A percentile compares a stretch with the other conserved stretches of the same genome.
Conservation (phyloP, 1,284 basidiomycete species). For the Naganishia albida region DNA sequence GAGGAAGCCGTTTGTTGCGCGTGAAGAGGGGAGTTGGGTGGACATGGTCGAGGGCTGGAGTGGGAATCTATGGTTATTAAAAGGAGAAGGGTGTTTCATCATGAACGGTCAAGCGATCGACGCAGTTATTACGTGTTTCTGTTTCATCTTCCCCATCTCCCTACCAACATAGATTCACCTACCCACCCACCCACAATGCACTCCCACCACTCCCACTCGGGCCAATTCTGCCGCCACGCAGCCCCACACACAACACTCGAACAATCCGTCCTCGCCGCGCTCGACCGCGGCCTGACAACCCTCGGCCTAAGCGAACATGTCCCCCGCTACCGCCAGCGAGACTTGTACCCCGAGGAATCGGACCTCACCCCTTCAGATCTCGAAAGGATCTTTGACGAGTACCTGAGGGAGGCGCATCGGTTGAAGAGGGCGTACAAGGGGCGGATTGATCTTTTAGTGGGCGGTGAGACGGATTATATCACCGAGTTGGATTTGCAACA, state of each 20-base stretch:
- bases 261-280: slow-evolving; percentile 76
- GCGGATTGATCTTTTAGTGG: slow-evolving; percentile 77
- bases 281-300: slow-evolving; percentile 72
- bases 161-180: too few species aligned
- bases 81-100: too few species aligned
- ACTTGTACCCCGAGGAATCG: slow-evolving; percentile 89
- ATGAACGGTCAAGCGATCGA: too few species aligned
- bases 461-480: slow-evolving; percentile 92
- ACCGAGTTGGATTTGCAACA: slow-evolving; percentile 65
- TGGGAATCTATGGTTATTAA: too few species aligned
- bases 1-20: slow-evolving; percentile 30
- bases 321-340: slow-evolving; percentile 74
- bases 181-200: slow-evolving; percentile 48
- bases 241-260: slow-evolving; percentile 66
- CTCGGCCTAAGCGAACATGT: slow-evolving; percentile 95
- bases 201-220: slow-evolving; percentile 93
- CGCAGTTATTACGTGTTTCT: too few species aligned
- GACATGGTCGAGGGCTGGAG: too few species aligned
- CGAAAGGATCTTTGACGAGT: slow-evolving; percentile 38
- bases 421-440: slow-evolving; percentile 60
- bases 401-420: slow-evolving; percentile 66
- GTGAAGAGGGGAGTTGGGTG: slow-evolving; percentile 2
- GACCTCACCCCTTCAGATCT: slow-evolving; percentile 49
- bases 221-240: slow-evolving; percentile 94
- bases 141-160: not conserved